These are phyloP conservation scores for Coemansia sp. DNA, from an alignment of 192 early-diverging fungal genomes.

Conservation along the genomic window DNA sequence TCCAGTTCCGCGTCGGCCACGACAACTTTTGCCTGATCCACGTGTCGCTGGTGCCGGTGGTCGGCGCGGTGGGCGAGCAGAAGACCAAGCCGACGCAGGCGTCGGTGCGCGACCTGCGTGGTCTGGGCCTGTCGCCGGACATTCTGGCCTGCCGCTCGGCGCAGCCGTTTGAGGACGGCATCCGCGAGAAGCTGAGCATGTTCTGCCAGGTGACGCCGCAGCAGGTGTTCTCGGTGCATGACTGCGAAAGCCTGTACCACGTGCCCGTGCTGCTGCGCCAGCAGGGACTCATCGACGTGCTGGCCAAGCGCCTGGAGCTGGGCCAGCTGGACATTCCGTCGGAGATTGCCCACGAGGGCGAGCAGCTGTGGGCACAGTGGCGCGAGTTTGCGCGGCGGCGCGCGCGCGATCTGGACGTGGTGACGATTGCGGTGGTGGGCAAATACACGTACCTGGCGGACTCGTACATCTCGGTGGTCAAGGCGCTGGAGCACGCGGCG, in stretches of 20 bases:
- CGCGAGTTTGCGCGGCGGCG: slow-evolving; percentile 69
- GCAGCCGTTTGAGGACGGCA: slow-evolving; percentile 76
- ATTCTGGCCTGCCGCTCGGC: slow-evolving; percentile 93
- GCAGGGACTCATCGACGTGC: slow-evolving; percentile 81
- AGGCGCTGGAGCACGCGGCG: slow-evolving; percentile 91
- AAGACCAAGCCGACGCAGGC: slow-evolving; percentile 99
- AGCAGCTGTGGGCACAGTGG: slow-evolving; percentile 80
- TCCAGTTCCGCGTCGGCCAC: slow-evolving; percentile 98
- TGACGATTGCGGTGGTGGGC: slow-evolving; percentile 89
- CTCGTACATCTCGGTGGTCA: slow-evolving; percentile 95
- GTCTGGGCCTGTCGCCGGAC: slow-evolving; percentile 91
- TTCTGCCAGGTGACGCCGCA: slow-evolving; percentile 95
- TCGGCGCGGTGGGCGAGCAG: slow-evolving; percentile 97
- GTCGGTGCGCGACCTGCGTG: slow-evolving; percentile 91
- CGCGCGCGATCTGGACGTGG: slow-evolving; percentile 73
- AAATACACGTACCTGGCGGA: slow-evolving; percentile 97
- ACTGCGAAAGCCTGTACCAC: slow-evolving; percentile 95
- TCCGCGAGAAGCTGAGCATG: slow-evolving; percentile 93
- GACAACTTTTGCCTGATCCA: slow-evolving; percentile 98
- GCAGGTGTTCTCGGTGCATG: slow-evolving; percentile 91
- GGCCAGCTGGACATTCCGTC: slow-evolving; percentile 54
- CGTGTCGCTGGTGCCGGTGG: slow-evolving; percentile 94
- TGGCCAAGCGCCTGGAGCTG: slow-evolving; percentile 77
- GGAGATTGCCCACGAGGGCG: slow-evolving; percentile 55
- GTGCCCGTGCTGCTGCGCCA: slow-evolving; percentile 89